phyloP scores from a whole-genome alignment of 2,329 filamentous ascomycete genomes.

The Epichloe festucae region DNA sequence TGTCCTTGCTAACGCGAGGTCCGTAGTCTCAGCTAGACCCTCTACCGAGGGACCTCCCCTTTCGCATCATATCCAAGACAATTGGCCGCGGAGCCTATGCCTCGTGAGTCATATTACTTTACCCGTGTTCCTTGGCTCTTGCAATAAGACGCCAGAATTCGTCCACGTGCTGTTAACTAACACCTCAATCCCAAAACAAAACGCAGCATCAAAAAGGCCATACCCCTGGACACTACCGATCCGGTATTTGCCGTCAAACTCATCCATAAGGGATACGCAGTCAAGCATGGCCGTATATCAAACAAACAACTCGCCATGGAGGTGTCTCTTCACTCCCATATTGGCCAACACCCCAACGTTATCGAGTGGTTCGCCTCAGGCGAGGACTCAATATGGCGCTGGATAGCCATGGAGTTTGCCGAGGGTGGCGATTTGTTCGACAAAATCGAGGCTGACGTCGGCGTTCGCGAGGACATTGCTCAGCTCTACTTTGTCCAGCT shows the following conservation, averaged over 20 bases:
- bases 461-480: conserved; percentile 86
- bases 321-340: conserved; percentile 75
- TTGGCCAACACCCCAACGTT: conserved; percentile 83
- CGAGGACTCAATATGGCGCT: conserved; percentile 77
- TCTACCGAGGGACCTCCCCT: conserved; percentile 73
- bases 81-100: conserved; percentile 96
- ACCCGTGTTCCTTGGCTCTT: too few species aligned
- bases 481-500: conserved; percentile 95
- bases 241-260: conserved; percentile 96
- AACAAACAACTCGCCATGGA: conserved; percentile 86
- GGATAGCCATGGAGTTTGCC: conserved; percentile 97
- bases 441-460: conserved; percentile 97
- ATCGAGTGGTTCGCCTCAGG: conserved; percentile 86
- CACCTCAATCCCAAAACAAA: too few species aligned
- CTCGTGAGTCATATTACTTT: conserved; percentile 46
- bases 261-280: conserved; percentile 93
- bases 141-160: too few species aligned
- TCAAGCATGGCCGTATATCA: conserved; percentile 76
- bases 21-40: conserved; percentile 74
- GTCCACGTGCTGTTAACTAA: too few species aligned
- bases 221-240: conserved; percentile 52
- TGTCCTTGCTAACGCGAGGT: conserved; percentile 16
- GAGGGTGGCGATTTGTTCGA: conserved; percentile 95
- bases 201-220: conserved; percentile 79
- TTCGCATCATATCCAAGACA: conserved; percentile 89